These are phyloP conservation scores for Capsella rubella DNA, from an alignment of 441 rosid genomes.

Conservation along the genomic window DNA sequence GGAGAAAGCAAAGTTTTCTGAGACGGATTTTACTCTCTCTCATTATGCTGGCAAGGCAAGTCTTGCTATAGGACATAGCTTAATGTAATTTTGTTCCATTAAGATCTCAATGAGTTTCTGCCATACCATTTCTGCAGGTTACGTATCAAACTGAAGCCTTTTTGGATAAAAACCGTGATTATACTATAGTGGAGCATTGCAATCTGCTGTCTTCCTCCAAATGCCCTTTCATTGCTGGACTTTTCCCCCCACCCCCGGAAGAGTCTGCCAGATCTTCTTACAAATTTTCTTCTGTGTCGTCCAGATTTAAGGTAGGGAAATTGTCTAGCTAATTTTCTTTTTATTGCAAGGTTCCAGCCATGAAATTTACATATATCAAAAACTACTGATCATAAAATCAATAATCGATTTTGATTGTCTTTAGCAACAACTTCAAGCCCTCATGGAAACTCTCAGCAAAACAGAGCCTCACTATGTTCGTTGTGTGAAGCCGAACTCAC, in stretches of 20 bases:
- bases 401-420: conserved; percentile 37
- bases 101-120: conserved; percentile 37
- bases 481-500: conserved; percentile 97
- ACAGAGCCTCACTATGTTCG: conserved; percentile 99
- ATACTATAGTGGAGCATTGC: conserved; percentile 92
- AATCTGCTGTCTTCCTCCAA: conserved; percentile 89
- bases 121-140: conserved; percentile 61
- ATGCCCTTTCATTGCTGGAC: conserved; percentile 81
- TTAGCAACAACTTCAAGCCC: conserved; percentile 99
- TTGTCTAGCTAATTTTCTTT: conserved; percentile 20
- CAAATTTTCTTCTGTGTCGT: conserved; percentile 93
- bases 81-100: conserved; percentile 32
- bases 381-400: conserved; percentile 1
- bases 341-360: conserved; percentile 14
- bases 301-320: conserved; percentile 83
- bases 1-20: conserved; percentile 92
- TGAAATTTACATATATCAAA: conserved; percentile 24
- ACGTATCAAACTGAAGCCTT: conserved; percentile 87
- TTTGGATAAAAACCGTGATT: conserved; percentile 96
- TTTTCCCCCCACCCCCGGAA: conserved; percentile 69
- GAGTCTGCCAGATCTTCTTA: conserved; percentile 89
- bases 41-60: conserved; percentile 99
- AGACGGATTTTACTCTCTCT: conserved; percentile 90
- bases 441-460: conserved; percentile 91
- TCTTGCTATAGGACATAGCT: conserved; percentile 42